These are phyloP conservation scores for Stygiomarasmius scandens DNA, from an alignment of 1,284 basidiomycete genomes.

Conservation along the genomic window DNA sequence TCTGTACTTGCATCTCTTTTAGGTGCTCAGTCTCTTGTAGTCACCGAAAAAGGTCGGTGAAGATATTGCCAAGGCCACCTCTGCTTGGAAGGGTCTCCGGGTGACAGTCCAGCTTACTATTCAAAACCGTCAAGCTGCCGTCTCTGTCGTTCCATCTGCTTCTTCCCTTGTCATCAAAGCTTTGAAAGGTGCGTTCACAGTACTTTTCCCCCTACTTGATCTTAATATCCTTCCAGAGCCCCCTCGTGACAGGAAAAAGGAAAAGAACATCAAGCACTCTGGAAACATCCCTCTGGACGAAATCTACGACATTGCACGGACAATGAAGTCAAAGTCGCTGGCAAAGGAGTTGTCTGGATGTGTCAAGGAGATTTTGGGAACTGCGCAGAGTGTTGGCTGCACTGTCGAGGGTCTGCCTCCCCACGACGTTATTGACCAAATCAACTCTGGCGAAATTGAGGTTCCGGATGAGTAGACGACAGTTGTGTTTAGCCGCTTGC, in stretches of 20 bases:
- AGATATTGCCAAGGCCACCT: conserved; percentile 99
- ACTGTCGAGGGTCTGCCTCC: conserved; percentile 93
- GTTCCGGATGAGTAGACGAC: conserved; percentile 86
- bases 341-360: conserved; percentile 90
- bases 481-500: background rate
- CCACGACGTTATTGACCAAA: conserved; percentile 95
- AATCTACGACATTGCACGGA: conserved; percentile 95
- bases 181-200: conserved; percentile 79
- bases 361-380: conserved; percentile 94
- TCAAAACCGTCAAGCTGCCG: conserved; percentile 99
- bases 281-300: conserved; percentile 97
- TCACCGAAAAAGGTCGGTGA: conserved; percentile 99
- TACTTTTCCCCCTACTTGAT: background rate
- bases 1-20: conserved; percentile 8
- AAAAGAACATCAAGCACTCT: conserved; percentile 99
- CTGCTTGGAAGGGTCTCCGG: conserved; percentile 99
- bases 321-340: conserved; percentile 95
- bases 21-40: conserved; percentile 43
- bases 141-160: conserved; percentile 96
- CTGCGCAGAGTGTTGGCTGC: conserved; percentile 94
- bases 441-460: conserved; percentile 94
- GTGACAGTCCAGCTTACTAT: conserved; percentile 99
- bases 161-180: conserved; percentile 98
- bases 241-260: conserved; percentile 99
- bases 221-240: conserved; percentile 66